These are phyloP conservation scores for Onygenales sp. DNA, from an alignment of 2,329 filamentous ascomycete genomes.

Conservation along the genomic window DNA sequence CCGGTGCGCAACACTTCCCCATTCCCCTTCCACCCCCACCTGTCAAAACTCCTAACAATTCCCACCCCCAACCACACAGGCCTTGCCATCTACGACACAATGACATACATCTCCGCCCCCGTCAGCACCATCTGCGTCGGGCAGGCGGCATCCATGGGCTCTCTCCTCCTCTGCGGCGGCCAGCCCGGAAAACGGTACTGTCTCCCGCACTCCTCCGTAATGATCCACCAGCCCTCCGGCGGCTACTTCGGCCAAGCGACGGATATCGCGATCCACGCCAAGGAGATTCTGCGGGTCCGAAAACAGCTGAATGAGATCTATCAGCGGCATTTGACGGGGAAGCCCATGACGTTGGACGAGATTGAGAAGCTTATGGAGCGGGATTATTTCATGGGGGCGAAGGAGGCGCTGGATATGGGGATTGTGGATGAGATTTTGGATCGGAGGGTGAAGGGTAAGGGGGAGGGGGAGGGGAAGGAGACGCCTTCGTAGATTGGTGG, in stretches of 20 bases:
- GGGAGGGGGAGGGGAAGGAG: constrained; percentile 10
- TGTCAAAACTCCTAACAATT: not conserved
- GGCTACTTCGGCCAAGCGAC: constrained; percentile 57
- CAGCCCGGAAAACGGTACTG: constrained; percentile 76
- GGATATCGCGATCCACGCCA: constrained; percentile 94
- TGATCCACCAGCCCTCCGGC: constrained; percentile 93
- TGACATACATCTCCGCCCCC: constrained; percentile 89
- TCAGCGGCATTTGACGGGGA: constrained; percentile 66
- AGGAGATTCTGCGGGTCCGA: constrained; percentile 83
- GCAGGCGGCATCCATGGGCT: constrained; percentile 91
- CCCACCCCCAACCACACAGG: constrained; percentile 14
- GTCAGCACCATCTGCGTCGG: constrained; percentile 94
- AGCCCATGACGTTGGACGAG: constrained; percentile 64
- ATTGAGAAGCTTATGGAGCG: constrained; percentile 95
- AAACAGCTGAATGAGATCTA: constrained; percentile 87
- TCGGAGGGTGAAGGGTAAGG: constrained; percentile 24
- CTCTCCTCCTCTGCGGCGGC: constrained; percentile 76
- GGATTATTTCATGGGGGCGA: constrained; percentile 84
- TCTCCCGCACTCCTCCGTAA: constrained; percentile 86
- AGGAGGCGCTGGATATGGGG: constrained; percentile 81
- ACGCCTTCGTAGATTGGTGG: constrained; percentile 4
- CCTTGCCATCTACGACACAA: constrained; percentile 93
- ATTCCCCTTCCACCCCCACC: not conserved
- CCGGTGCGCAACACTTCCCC: constrained; percentile 38
- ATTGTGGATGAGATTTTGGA: constrained; percentile 83